A percentile compares a stretch with the other conserved stretches of the same genome.
Evolutionary conservation across 2,329 filamentous ascomycete species (phyloP).

Genomic region (Talaromyces sp.): DNA sequence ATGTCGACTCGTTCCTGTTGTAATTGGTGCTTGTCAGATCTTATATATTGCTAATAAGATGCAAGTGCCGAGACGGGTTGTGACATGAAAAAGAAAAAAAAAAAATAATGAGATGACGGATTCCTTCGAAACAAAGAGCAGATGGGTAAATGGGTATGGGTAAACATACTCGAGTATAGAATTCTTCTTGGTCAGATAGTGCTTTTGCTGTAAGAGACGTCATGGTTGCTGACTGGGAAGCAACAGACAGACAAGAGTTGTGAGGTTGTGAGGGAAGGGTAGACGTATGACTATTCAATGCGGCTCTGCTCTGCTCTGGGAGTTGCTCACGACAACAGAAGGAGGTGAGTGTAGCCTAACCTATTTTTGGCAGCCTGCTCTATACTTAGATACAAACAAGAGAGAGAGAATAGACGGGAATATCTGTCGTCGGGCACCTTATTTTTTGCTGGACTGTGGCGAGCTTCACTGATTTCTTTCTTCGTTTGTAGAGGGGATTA

Average conservation of each 20-base stretch:
- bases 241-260: neutral
- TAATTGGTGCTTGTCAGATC: constrained; percentile 23
- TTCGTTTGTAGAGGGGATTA: neutral
- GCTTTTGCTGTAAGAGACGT: neutral
- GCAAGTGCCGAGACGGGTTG: neutral
- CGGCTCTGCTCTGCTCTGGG: neutral
- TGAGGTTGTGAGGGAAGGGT: neutral
- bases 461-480: neutral
- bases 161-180: neutral
- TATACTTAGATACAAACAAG: neutral
- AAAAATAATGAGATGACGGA: neutral
- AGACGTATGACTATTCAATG: neutral
- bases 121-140: neutral
- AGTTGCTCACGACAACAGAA: neutral
- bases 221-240: neutral
- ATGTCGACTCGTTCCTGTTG: constrained; percentile 13
- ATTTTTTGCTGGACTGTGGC: neutral
- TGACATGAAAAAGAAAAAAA: neutral
- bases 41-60: neutral
- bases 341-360: neutral
- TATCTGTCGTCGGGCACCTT: neutral
- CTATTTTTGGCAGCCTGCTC: neutral
- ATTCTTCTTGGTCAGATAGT: neutral
- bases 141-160: neutral
- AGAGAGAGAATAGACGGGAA: neutral